Percentiles rank a stretch among this genome's conserved stretches.
These are phyloP conservation scores for Dipteronia dyeriana DNA, from an alignment of 345 rosid genomes.

Conservation along the genomic window DNA sequence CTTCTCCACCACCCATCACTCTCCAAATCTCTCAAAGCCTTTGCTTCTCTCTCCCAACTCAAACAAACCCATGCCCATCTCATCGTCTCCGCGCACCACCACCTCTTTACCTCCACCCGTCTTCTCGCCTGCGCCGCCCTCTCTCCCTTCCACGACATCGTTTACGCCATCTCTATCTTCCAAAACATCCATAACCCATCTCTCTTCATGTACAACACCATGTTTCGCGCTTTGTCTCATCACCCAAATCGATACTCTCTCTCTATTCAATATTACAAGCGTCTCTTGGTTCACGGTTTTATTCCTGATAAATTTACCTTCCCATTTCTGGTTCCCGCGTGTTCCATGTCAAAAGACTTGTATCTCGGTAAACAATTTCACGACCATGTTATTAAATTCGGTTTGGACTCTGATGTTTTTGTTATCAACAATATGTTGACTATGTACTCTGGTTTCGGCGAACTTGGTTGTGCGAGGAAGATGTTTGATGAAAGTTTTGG, in stretches of 20 bases:
- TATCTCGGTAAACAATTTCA: conserved; percentile 15
- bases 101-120: conserved; percentile 23
- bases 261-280: conserved; percentile 2
- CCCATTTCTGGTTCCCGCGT: conserved; percentile 23
- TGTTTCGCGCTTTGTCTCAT: conserved; percentile 19
- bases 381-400: conserved; percentile 21
- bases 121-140: conserved; percentile 25
- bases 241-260: neutral
- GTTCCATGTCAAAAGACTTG: neutral
- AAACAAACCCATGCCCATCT: conserved; percentile 24
- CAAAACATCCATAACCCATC: conserved; percentile 6
- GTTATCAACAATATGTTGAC: conserved; percentile 11
- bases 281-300: conserved; percentile 12
- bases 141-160: conserved; percentile 4
- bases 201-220: conserved; percentile 24
- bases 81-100: conserved; percentile 16
- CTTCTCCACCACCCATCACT: conserved; percentile 28
- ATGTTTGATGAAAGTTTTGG: conserved; percentile 20
- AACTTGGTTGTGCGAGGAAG: conserved; percentile 8
- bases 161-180: conserved; percentile 23
- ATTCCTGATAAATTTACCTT: conserved; percentile 26
- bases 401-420: conserved; percentile 11
- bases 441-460: conserved; percentile 19
- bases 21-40: conserved; percentile 19
- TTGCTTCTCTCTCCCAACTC: conserved; percentile 18